Base-by-base conservation (phyloP, 2,329 filamentous ascomycete species). In the Helotiales sp. region DNA sequence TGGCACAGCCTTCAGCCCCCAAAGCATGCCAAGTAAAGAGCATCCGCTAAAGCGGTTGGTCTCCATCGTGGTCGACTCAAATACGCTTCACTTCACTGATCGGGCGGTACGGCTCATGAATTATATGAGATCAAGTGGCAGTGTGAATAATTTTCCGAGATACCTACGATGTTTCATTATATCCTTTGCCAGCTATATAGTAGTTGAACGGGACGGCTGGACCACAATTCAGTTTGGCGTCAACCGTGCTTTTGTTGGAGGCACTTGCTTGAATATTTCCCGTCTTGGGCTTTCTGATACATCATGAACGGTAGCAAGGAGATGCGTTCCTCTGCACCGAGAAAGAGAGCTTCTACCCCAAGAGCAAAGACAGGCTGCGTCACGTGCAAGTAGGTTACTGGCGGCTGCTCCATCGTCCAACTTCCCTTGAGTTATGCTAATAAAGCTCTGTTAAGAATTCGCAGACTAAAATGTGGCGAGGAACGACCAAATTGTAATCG, bases 361-460 rank as follows among this genome's bases (percentile, higher is more conserved):
- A 51, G 63, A 44, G 62, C 59, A 33, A 67, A 62, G 72, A 87
- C 83, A 1, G 84, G 84, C 30, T 87, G 85, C 71, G 77, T 77
- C 66, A 86, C 83, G 71, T 88, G 84, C 84, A 87, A 87, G 84
- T 87, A 77, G 67, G 83, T 77, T 48, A 30, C 31, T 53, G 31
- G 31, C 15, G 9, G 31, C 9, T 15, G 31, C 46, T 54, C 22
- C 58, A 57, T 59, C 59, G 33, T 62, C 84, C 44, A n/a, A 44
- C 6, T 22, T n/a, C 22, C n/a, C 38, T 5, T 2, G 44, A 17
- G n/a, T 30, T 19, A 29, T 12, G 22, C 5, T 15, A 5, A 46
- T 34, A 15, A 19, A 38, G 13, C 25, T 50, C 46, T 17, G 12
- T 15, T 2, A 50, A 67, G 66, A 54, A 68, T 70, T 33, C 56